Evolutionary conservation across 257 asterid genomes (phyloP).

Genomic region (Solanum ossicruentum): DNA sequence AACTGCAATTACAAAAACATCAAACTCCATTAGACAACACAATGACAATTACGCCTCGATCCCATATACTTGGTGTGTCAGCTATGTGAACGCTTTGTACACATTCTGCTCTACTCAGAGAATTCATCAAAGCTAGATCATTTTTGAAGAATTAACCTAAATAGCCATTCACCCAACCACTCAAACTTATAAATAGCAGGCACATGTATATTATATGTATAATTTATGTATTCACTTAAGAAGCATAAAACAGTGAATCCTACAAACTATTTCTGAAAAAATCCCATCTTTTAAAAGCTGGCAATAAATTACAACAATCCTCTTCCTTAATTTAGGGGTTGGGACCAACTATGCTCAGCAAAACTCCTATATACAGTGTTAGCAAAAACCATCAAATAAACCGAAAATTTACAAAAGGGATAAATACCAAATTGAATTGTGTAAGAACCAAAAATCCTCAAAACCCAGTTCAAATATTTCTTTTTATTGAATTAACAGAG

Average conservation of each 20-base stretch:
- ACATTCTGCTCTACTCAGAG: neutral
- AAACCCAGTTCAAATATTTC: neutral
- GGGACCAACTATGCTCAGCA: neutral
- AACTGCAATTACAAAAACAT: conserved; percentile 30
- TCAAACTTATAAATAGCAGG: too few species aligned
- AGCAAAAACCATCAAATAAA: neutral
- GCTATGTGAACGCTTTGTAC: neutral
- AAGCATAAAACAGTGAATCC: too few species aligned
- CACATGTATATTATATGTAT: neutral
- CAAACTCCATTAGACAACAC: neutral
- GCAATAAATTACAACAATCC: neutral
- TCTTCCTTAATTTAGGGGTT: neutral
- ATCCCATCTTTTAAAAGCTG: neutral
- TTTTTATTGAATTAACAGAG: neutral
- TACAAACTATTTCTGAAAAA: too few species aligned
- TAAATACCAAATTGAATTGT: neutral
- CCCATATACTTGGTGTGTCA: neutral
- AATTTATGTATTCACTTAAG: too few species aligned
- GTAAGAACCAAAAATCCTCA: neutral
- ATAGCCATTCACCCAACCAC: neutral
- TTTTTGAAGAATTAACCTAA: neutral
- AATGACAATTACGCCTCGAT: neutral
- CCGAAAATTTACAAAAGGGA: neutral
- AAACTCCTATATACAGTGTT: neutral
- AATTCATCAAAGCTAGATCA: neutral